Evolutionary conservation across 2,329 filamentous ascomycete genomes (phyloP), one percentile per base, ranked within the genome.

Genomic region (Xylariomycetidae sp.): DNA sequence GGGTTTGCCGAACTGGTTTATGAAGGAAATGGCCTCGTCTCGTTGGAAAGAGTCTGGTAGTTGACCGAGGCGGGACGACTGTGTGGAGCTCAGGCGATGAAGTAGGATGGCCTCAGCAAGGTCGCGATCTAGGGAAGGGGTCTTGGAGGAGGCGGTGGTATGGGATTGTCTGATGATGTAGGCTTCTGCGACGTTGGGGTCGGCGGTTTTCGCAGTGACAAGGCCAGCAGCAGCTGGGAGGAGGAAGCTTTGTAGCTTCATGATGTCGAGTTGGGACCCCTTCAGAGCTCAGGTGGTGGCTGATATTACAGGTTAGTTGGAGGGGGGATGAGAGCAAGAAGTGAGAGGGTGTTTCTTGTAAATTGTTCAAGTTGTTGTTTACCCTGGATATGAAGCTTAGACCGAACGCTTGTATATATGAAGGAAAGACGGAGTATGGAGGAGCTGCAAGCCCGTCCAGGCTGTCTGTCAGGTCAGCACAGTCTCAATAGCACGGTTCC

Each of bases 1-100:
- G 18, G 61, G 51, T 41, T 71, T 75, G 41, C 78, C 80, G 55
- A 77, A 84, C 31, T 62, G 62, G 50, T 78, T 76, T 50, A 88
- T 63, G 45, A 75, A 61, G 30, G 66, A 61, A 25, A 85, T 58
- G 7, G 73, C 69, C 23, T 61, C 59, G 26, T 74, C 67, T 37
- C 70, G 62, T 28, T 63, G 54, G 38, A 63, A 44, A 20, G 54
- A 57, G 17, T 59, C 54, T 23, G 62, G 67, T 32, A 69, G 62
- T 47, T 66, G 70, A 53, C 59, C 66, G 49, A 63, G 63, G 45
- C 63, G 66, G 44, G 68, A 66, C 50, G 66, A 66, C 49, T 65
- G 61, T 20, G 62, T 56, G 35, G 63, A 61, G 13, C 65, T 65
- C 37, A 78, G 58, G 32, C 77, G 71, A 53, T 78, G 75, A 10